phyloP scores from a whole-genome alignment of 2,329 filamentous ascomycete genomes.

The Penicillium sp. region DNA sequence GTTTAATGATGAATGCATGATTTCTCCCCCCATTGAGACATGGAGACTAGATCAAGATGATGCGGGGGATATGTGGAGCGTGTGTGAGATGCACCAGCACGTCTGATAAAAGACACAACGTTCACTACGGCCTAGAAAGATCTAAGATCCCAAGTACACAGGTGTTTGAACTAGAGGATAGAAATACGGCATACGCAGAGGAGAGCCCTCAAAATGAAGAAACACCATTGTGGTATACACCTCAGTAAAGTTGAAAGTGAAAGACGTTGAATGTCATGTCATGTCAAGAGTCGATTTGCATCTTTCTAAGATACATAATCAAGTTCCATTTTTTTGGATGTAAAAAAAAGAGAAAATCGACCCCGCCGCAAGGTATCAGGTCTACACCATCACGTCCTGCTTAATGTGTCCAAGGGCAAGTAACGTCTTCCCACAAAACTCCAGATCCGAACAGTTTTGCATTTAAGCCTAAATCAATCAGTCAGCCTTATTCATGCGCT shows the following conservation, averaged over 20 bases:
- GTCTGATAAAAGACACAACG: not conserved
- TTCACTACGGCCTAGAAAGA: not conserved
- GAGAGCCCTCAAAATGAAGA: not conserved
- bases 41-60: not conserved
- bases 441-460: slow-evolving; percentile 32
- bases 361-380: slow-evolving; percentile 30
- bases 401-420: slow-evolving; percentile 28
- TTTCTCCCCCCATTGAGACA: not conserved
- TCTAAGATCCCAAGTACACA: no score
- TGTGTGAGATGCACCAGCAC: not conserved
- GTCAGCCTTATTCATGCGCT: slow-evolving; percentile 4
- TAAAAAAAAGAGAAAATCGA: slow-evolving; percentile 33
- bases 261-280: slow-evolving; percentile 31
- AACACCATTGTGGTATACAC: not conserved
- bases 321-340: slow-evolving; percentile 34
- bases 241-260: not conserved
- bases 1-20: not conserved
- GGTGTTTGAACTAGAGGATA: not conserved
- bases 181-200: not conserved
- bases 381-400: slow-evolving; percentile 30
- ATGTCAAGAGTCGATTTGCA: slow-evolving; percentile 41
- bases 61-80: not conserved
- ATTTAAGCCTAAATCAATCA: slow-evolving; percentile 31
- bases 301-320: slow-evolving; percentile 43
- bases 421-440: slow-evolving; percentile 36